Conservation (phyloP, 768 basidiomycete species). For the Serendipita sp. region DNA sequence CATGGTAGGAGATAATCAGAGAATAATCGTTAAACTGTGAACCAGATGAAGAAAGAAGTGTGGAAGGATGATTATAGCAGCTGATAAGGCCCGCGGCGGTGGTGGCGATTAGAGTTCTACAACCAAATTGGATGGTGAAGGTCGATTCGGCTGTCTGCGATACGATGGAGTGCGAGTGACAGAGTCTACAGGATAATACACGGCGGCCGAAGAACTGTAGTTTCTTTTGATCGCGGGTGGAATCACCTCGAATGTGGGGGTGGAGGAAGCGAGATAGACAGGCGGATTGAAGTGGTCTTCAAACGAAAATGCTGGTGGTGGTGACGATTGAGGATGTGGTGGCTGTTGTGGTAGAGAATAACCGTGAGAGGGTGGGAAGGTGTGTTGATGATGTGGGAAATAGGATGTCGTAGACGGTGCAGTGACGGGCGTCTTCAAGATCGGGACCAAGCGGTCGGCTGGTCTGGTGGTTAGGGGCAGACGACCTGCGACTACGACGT, state of each 20-base stretch:
- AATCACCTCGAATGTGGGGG: background rate
- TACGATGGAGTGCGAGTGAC: background rate
- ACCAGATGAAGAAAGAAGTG: background rate
- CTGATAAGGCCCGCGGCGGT: too few relatives aligned
- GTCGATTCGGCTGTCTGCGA: background rate
- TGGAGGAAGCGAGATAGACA: background rate
- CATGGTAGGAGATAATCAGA: background rate
- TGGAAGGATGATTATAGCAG: background rate
- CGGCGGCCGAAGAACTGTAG: background rate
- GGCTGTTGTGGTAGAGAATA: background rate
- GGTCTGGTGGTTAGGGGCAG: background rate
- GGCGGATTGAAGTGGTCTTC: background rate
- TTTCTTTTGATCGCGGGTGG: background rate
- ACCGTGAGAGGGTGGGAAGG: too few relatives aligned
- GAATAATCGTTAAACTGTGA: background rate
- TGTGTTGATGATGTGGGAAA: too few relatives aligned
- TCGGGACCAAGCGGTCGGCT: background rate
- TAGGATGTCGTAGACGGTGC: too few relatives aligned
- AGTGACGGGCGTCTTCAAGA: background rate
- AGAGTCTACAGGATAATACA: background rate
- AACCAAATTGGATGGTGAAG: background rate
- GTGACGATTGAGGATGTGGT: background rate
- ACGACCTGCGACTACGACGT: background rate
- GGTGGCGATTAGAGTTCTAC: background rate
- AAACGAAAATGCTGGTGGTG: background rate